Evolutionary conservation across 2,329 filamentous ascomycete species (phyloP).

Genomic region (Beauveria sp.): DNA sequence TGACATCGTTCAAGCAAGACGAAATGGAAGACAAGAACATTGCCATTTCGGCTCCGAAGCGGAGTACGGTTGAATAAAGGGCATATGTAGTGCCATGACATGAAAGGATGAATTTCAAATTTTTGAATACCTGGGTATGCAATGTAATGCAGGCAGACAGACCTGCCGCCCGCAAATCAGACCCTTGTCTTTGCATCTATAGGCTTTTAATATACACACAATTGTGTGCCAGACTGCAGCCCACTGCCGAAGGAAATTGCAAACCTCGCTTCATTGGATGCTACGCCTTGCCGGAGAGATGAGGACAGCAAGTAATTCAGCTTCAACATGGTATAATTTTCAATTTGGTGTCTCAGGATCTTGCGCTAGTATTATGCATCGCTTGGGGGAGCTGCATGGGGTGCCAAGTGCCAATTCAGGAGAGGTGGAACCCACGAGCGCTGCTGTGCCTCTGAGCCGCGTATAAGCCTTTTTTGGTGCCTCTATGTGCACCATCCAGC

Average conservation of each 20-base stretch:
- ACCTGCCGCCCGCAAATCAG: neutral
- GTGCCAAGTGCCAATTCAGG: neutral
- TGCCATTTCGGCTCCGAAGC: neutral
- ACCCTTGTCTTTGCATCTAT: slow-evolving; percentile 1
- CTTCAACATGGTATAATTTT: too few species aligned
- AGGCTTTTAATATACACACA: slow-evolving; percentile 6
- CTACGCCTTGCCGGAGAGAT: neutral
- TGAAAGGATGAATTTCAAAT: neutral
- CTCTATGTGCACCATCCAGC: neutral
- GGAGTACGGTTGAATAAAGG: neutral
- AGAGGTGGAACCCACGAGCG: neutral
- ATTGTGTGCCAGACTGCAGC: neutral
- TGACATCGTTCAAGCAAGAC: neutral
- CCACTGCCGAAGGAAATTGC: neutral
- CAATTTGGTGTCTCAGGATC: neutral
- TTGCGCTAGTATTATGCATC: neutral
- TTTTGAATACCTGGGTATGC: neutral
- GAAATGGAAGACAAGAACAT: neutral
- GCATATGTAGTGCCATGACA: slow-evolving; percentile 9
- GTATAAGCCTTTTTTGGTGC: neutral
- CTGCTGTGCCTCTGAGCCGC: neutral
- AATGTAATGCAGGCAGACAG: neutral
- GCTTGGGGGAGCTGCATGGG: neutral
- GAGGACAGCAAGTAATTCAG: neutral
- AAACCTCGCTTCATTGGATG: neutral